These are phyloP conservation scores for Lepidium africanum DNA, from an alignment of 345 rosid species.

Conservation along the genomic window DNA sequence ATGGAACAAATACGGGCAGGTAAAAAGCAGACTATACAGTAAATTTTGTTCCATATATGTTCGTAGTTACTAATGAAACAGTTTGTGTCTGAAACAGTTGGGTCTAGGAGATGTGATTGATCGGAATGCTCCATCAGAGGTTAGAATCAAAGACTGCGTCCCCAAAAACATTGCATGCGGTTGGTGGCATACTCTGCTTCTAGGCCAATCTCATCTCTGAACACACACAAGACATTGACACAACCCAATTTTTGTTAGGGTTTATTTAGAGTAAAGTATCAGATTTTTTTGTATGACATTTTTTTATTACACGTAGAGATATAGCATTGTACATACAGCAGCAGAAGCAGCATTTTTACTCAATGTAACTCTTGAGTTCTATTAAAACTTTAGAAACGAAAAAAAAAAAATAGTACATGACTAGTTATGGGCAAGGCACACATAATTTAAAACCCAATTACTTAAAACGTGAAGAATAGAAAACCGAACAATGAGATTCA, in stretches of 20 bases:
- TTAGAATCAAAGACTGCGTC: constrained; percentile 47
- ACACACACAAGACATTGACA: not conserved
- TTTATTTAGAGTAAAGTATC: constrained; percentile 4
- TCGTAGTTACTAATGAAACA: not conserved
- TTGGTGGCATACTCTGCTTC: constrained; percentile 98
- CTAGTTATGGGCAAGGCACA: too few species aligned
- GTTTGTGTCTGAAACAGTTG: constrained; percentile 49
- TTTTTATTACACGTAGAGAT: not conserved
- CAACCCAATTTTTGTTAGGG: constrained; percentile 56
- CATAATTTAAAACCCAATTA: too few species aligned
- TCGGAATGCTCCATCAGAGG: constrained; percentile 69
- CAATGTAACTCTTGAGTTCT: not conserved
- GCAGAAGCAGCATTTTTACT: not conserved
- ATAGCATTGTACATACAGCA: constrained; percentile 12
- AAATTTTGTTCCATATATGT: not conserved
- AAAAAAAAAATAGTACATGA: too few species aligned
- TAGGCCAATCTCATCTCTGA: constrained; percentile 57
- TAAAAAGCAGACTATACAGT: constrained; percentile 17
- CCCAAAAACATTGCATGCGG: constrained; percentile 77
- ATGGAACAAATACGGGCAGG: constrained; percentile 99
- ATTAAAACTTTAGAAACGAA: too few species aligned
- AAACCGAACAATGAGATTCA: too few species aligned
- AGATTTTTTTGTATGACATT: not conserved
- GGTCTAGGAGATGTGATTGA: constrained; percentile 89
- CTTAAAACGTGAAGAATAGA: too few species aligned